Evolutionary conservation across 345 rosid genomes (phyloP).

Genomic region (Rhodamnia rubescens): DNA sequence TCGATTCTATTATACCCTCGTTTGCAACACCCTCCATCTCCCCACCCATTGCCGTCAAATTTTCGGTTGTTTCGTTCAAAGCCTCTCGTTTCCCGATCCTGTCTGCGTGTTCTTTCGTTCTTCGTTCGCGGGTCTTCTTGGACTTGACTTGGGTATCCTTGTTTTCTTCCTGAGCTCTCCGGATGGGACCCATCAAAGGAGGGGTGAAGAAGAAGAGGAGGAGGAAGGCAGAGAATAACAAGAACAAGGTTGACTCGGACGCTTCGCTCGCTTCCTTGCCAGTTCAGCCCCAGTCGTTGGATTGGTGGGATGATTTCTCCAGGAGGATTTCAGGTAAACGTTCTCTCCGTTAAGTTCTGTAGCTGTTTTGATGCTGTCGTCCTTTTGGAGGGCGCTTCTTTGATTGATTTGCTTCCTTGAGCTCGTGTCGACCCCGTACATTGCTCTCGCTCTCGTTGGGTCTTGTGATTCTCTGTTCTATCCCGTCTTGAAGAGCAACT

Average conservation of each 20-base stretch:
- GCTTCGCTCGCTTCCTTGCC: slow-evolving; percentile 19
- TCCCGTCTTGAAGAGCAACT: background rate
- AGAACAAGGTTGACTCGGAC: slow-evolving; percentile 63
- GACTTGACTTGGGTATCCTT: background rate
- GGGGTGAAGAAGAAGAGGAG: background rate
- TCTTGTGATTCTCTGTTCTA: background rate
- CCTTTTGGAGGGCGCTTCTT: background rate
- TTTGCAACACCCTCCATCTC: background rate
- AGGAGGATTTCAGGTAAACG: slow-evolving; percentile 53
- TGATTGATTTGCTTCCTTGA: slow-evolving; percentile 1
- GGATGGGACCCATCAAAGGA: background rate
- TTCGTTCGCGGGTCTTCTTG: background rate
- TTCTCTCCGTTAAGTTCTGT: background rate
- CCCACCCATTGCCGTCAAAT: background rate
- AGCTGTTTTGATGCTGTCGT: background rate
- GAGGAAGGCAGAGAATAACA: slow-evolving; percentile 16
- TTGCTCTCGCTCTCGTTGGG: background rate
- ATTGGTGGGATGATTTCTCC: slow-evolving; percentile 81
- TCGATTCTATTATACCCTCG: background rate
- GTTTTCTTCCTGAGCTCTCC: background rate
- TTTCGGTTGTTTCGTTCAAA: background rate
- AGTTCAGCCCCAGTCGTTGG: slow-evolving; percentile 23
- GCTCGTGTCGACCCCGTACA: background rate
- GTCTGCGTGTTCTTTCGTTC: background rate
- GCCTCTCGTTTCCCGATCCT: background rate